Conservation (phyloP, 257 asterid genomes). For the Handroanthus guayacan region DNA sequence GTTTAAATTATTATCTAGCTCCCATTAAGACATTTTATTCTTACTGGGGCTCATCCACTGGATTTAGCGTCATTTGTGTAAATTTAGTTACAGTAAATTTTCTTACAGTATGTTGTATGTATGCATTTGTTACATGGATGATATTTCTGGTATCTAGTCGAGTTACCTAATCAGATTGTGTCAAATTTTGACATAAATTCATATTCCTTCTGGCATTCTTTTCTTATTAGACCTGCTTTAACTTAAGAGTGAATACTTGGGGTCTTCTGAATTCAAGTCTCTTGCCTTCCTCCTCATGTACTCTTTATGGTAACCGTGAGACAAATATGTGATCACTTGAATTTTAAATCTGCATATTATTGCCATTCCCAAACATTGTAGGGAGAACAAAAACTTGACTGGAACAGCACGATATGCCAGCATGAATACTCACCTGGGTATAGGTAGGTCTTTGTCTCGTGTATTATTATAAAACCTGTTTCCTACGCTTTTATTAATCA, state of each 20-base stretch:
- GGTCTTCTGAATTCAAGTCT: slow-evolving; percentile 4
- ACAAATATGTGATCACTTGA: slow-evolving; percentile 2
- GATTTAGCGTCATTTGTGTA: not conserved
- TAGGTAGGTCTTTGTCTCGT: slow-evolving; percentile 59
- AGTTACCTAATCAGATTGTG: not conserved
- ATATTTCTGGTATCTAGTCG: not conserved
- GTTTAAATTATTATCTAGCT: not conserved
- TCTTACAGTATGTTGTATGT: not conserved
- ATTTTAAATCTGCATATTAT: slow-evolving; percentile 12
- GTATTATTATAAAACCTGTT: slow-evolving; percentile 29
- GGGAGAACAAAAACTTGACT: slow-evolving; percentile 97
- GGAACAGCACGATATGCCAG: slow-evolving; percentile 99
- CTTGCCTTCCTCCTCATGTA: slow-evolving; percentile 2
- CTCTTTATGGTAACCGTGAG: slow-evolving; percentile 1
- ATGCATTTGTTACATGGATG: slow-evolving; percentile 8
- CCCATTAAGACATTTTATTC: not conserved
- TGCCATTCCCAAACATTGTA: slow-evolving; percentile 38
- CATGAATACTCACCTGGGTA: slow-evolving; percentile 98
- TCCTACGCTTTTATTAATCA: slow-evolving; percentile 13
- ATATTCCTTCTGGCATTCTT: not conserved
- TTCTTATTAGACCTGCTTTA: not conserved
- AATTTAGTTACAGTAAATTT: not conserved
- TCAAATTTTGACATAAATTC: not conserved
- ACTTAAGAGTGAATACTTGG: not conserved
- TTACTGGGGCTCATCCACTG: not conserved